Evolutionary conservation across 345 rosid species (phyloP), one percentile per base, ranked within the genome.

Genomic region (Euphorbia pulcherrima): DNA sequence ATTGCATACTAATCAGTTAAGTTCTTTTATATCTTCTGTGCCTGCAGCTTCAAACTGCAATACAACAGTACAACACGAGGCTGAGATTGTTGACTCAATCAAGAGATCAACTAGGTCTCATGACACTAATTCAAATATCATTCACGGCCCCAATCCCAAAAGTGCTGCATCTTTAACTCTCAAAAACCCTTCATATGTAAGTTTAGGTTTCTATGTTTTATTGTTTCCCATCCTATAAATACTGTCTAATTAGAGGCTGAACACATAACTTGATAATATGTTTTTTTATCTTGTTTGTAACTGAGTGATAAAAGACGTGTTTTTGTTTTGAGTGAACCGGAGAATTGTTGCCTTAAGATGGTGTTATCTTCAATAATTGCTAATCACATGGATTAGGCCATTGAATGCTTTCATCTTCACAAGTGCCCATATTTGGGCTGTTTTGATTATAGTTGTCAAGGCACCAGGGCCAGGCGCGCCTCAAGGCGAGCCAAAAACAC

Each of bases 101-200:
- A 81, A 61, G 50, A 70, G 64, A 8, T 60, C 58, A 16, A 68
- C 8, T 67, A 83, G 83, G 68, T 67, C 83, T 82, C 56, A 52
- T 52, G 84, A 83, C 7, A 83, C 50, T 44, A 44, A 75, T 52
- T 47, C 77, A 33, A 79, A 73, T 62, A 1, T 9, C 6, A 66
- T 26, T 33, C 85, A 57, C 29, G 77, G 37, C 1, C 81, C 68
- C 14, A 62, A 23, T 18, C 35, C 41, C 1, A 77, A 61, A 67
- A 67, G 63, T 33, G 50, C 63, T 35, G 77, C 83, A n/a, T 12
- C 62, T 0, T 21, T 72, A 20, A 40, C 63, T 50, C 24, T 50
- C 21, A 47, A 56, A 48, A 47, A 41, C 56, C 62, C 78, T 47
- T 17, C 55, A 59, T 41, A 9, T 64, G 60, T 59, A 14, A 57